Conservation (phyloP, 208 protist species). For the Trypanosoma grayi region DNA sequence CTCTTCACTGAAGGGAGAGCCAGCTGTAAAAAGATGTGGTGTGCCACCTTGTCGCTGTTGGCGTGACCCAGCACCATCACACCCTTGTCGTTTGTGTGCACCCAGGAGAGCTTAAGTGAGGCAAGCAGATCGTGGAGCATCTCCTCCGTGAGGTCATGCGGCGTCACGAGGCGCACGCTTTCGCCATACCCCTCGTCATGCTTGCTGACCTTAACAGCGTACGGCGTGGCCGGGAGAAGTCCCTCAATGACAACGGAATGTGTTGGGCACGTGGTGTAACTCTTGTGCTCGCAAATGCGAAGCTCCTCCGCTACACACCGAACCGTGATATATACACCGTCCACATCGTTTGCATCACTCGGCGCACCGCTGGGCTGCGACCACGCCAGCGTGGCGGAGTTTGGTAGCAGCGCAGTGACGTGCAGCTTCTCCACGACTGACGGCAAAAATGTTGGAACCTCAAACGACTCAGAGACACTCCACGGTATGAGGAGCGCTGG, state of each 20-base stretch:
- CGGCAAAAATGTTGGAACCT: not conserved
- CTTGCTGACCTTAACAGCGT: constrained; percentile 3
- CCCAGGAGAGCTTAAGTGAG: not conserved
- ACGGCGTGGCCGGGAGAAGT: constrained; percentile 15
- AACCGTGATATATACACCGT: constrained; percentile 4
- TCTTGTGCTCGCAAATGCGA: not conserved
- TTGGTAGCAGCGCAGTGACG: constrained; percentile 6
- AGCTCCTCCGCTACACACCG: constrained; percentile 4
- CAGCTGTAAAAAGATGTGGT: not conserved
- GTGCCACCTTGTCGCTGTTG: not conserved
- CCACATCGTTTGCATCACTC: not conserved
- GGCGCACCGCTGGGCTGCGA: not conserved
- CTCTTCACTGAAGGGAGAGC: not conserved
- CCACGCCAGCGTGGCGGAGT: constrained; percentile 13
- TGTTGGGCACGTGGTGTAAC: not conserved
- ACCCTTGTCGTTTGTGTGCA: not conserved
- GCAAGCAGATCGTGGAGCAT: constrained; percentile 2
- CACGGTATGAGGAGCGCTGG: constrained; percentile 20
- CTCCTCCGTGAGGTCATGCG: constrained; percentile 3
- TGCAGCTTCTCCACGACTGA: constrained; percentile 4
- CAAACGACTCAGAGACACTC: constrained; percentile 13
- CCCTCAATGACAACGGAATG: not conserved
- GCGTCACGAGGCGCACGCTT: constrained; percentile 12
- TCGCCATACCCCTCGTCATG: not conserved
- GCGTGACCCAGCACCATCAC: no score